Evolutionary conservation across 1,139 yeast genomes (phyloP).

Genomic region (Yamadazyma triangularis): DNA sequence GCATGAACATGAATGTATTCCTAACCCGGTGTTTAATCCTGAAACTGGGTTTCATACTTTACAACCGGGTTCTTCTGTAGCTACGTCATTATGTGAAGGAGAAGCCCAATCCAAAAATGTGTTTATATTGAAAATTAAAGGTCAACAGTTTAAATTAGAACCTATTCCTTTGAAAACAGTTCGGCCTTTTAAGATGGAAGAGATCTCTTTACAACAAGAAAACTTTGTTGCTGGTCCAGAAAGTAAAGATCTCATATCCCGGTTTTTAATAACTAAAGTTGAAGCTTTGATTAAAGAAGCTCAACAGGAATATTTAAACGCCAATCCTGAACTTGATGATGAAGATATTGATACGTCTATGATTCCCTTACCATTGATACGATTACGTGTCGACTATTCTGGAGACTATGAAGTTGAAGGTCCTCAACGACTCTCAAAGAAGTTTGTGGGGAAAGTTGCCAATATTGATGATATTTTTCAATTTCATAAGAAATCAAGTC

Average conservation of each 20-base stretch:
- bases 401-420: conserved; percentile 93
- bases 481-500: conserved; percentile 46
- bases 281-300: conserved; percentile 66
- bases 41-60: conserved; percentile 71
- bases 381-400: conserved; percentile 82
- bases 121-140: conserved; percentile 62
- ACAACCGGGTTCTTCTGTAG: conserved; percentile 94
- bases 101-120: conserved; percentile 75
- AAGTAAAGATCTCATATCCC: conserved; percentile 56
- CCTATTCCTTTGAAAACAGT: conserved; percentile 67
- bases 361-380: conserved; percentile 72
- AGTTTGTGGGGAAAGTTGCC: conserved; percentile 89
- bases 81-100: conserved; percentile 84
- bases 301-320: conserved; percentile 41
- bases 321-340: conserved; percentile 25
- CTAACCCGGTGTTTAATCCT: conserved; percentile 63
- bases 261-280: conserved; percentile 58
- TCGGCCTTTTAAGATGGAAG: conserved; percentile 77
- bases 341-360: conserved; percentile 10
- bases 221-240: conserved; percentile 63
- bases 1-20: conserved; percentile 93
- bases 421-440: conserved; percentile 80
- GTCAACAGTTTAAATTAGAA: conserved; percentile 56
- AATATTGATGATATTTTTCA: conserved; percentile 81
- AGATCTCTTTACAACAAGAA: conserved; percentile 51